Base-by-base conservation (phyloP, 768 basidiomycete species). In the Pholiota conissans region DNA sequence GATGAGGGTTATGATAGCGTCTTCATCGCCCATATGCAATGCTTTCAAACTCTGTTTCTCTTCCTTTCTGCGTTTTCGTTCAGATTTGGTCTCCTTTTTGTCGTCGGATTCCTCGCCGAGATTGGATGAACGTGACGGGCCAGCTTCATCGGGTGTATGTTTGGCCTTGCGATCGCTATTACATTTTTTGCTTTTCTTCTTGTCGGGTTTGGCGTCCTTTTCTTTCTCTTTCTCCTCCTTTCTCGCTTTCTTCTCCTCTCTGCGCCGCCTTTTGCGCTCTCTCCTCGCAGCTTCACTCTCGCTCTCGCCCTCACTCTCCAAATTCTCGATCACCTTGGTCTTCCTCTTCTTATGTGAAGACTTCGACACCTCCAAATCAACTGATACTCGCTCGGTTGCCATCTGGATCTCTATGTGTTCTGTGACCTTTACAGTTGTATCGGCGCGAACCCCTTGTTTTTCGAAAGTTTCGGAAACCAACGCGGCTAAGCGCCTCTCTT, bases 341-440 rank as follows among this genome's bases (percentile, higher is more conserved):
- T 59, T 61, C 34, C 52, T 50, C 37, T 60, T 61, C 49, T 54
- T 58, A 26, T 40, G 46, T 1, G 48, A 51, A 13, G 61, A 59
- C 37, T 59, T 59, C 9, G 61, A 58, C 24, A 64, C 65, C 54
- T 67, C 60, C 24, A 67, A 51, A 47, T 67, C 60, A 18, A 67
- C 57, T 18, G 56, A 47, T 14, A 63, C 42, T 5, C 24, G 30
- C 34, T 61, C 61, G 13, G 59, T 49, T 0, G 32, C 53, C 8
- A 56, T 52, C 54, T 67, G 45, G 5, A 65, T 59, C 42, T 67
- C 63, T 18, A 65, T 63, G 46, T 62, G 61, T 49, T 67, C 61
- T 4, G 20, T 56, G 10, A 57, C 48, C 45, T 54, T 64, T 9
- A 63, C n/a, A n/a, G n/a, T 49, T n/a, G 54, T 61, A n/a, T 62